Base-by-base conservation (phyloP, 495 filamentous ascomycete genomes). In the Penicillium pulvis region DNA sequence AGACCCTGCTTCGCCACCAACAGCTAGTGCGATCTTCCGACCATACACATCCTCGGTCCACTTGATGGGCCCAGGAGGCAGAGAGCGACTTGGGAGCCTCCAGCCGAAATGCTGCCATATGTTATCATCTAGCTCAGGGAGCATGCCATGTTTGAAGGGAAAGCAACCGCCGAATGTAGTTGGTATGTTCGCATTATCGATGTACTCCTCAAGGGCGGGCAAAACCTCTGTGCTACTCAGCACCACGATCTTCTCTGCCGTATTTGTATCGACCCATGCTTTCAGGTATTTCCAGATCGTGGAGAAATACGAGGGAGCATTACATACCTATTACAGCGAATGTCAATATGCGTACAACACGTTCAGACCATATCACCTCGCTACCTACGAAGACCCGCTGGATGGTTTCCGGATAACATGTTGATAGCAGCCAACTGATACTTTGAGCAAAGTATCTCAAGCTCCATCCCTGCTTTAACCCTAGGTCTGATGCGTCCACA, bases 391-490 rank as follows among this genome's bases (percentile, higher is more conserved):
- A 70, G 35, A 71, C 55, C 19, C 51, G 44, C 33, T 66, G 41
- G 24, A 75, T 67, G 1, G 62, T 71, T 24, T 75, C 68, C 0
- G 72, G 70, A 54, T 69, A 75, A 45, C 70, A 72, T 6, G 70
- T 72, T 28, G 68, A 55, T 16, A 72, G 44, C 1, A 73, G 26
- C 62, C 60, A 62, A 42, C 64, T 73, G 17, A 66, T 62, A 2
- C 68, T 62, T 9, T 61, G 57, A 2, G 66, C 65, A 55, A 69
- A 67, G 1, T 46, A 62, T 44, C 60, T 58, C 17, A 71, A 14
- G 46, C 60, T 54, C 66, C 71, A 76, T 20, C 56, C 67, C 30
- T 72, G 72, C 19, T 57, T 62, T 35, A 76, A 16, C 1, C 57
- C 50, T 4, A 76, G 14, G 3, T 44, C 41, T 2, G 62, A 51